Percentiles rank a stretch among this genome's conserved stretches.
Evolutionary conservation across 2,329 filamentous ascomycete genomes (phyloP).

Genomic region (Botrytis galanthina): DNA sequence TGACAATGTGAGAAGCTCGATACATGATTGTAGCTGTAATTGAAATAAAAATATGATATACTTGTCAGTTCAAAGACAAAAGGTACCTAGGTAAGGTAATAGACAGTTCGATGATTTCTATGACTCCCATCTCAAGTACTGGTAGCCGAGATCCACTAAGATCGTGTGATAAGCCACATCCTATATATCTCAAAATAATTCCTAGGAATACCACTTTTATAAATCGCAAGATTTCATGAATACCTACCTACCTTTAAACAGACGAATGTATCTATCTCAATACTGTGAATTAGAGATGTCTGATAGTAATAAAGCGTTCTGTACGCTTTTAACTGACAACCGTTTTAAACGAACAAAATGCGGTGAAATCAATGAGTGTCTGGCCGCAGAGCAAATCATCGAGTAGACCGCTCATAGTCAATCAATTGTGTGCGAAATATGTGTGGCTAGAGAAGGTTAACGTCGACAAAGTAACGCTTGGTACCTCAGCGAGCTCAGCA

Average conservation of each 20-base stretch:
- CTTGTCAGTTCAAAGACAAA: not conserved
- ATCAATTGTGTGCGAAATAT: not conserved
- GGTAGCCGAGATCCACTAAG: not conserved
- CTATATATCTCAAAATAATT: not conserved
- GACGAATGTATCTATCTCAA: not conserved
- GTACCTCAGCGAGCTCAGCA: not conserved
- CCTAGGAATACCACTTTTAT: not conserved
- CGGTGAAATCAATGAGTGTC: not conserved
- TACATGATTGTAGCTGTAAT: not conserved
- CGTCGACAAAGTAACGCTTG: not conserved
- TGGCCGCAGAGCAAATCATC: not conserved
- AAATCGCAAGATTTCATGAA: not conserved
- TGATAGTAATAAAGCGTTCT: not conserved
- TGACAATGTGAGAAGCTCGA: not conserved
- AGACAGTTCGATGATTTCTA: not conserved
- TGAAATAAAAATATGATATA: not conserved
- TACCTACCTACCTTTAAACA: not conserved
- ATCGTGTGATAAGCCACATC: not conserved
- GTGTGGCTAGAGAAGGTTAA: not conserved
- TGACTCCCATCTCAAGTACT: not conserved
- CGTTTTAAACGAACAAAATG: not conserved
- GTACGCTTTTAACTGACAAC: not conserved
- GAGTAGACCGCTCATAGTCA: not conserved
- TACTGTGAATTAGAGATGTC: not conserved
- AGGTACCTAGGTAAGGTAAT: not conserved